A percentile compares a stretch with the other conserved stretches of the same genome.
Conservation (phyloP, 345 rosid genomes). For the Stellera chamaejasme region DNA sequence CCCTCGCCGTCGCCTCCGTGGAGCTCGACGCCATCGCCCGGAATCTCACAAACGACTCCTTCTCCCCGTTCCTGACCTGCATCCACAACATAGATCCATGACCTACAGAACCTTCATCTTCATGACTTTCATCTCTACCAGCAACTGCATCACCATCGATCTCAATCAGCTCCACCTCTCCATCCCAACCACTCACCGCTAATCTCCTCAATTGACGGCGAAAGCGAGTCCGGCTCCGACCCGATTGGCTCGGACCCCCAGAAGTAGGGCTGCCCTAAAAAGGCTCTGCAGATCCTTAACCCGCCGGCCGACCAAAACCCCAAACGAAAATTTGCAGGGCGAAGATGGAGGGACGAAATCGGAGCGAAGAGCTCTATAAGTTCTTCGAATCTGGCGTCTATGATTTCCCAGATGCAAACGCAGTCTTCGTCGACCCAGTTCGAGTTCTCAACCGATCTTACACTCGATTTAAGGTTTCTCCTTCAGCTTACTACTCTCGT, state of each 20-base stretch:
- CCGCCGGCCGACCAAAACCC: neutral
- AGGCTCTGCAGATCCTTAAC: slow-evolving; percentile 18
- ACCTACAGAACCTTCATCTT: too few relatives aligned
- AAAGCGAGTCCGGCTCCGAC: slow-evolving; percentile 4
- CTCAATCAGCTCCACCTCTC: slow-evolving; percentile 26
- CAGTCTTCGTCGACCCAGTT: slow-evolving; percentile 46
- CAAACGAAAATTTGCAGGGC: too few relatives aligned
- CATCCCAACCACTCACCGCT: slow-evolving; percentile 26
- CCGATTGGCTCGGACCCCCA: slow-evolving; percentile 25
- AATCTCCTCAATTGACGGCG: slow-evolving; percentile 6
- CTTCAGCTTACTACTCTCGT: slow-evolving; percentile 71
- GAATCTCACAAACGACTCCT: too few relatives aligned
- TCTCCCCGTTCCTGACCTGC: too few relatives aligned
- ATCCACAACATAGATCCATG: too few relatives aligned
- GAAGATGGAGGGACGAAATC: too few relatives aligned
- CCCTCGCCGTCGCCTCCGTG: too few relatives aligned
- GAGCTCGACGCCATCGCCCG: too few relatives aligned
- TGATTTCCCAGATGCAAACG: too few relatives aligned
- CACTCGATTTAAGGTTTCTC: slow-evolving; percentile 46
- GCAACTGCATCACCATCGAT: slow-evolving; percentile 25
- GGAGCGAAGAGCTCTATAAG: too few relatives aligned
- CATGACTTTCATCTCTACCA: too few relatives aligned
- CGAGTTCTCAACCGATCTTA: slow-evolving; percentile 54
- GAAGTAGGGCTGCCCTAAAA: slow-evolving; percentile 23
- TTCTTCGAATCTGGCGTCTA: too few relatives aligned